Evolutionary conservation across 164 flowering plant genomes (phyloP).

Genomic region (Malania oleifera): DNA sequence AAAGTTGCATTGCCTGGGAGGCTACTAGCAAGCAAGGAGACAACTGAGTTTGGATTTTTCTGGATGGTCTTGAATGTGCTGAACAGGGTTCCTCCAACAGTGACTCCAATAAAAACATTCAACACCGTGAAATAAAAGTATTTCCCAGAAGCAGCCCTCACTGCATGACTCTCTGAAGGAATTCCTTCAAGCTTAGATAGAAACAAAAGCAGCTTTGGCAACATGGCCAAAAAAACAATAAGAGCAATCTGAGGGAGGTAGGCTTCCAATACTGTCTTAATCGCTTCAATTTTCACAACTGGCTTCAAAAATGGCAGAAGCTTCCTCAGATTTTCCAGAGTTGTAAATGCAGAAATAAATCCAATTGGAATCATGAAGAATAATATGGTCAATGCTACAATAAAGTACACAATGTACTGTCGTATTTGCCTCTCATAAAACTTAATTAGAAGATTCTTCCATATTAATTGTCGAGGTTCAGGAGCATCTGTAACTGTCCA

Average conservation of each 20-base stretch:
- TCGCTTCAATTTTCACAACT: slow-evolving; percentile 29
- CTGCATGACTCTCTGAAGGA: slow-evolving; percentile 66
- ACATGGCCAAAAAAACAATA: slow-evolving; percentile 66
- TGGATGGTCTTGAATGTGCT: slow-evolving; percentile 45
- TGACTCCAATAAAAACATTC: slow-evolving; percentile 91
- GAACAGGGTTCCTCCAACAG: slow-evolving; percentile 66
- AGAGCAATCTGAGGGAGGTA: slow-evolving; percentile 92
- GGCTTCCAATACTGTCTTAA: slow-evolving; percentile 81
- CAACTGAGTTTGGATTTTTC: slow-evolving; percentile 35
- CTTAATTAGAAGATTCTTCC: slow-evolving; percentile 63
- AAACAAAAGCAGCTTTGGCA: slow-evolving; percentile 73
- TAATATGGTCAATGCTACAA: slow-evolving; percentile 63
- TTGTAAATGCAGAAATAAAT: slow-evolving; percentile 79
- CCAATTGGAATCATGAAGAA: slow-evolving; percentile 89
- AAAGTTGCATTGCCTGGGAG: slow-evolving; percentile 84
- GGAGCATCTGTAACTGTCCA: slow-evolving; percentile 87
- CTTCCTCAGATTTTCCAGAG: slow-evolving; percentile 62
- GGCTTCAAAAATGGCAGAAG: slow-evolving; percentile 70
- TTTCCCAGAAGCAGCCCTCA: slow-evolving; percentile 90
- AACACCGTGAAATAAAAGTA: slow-evolving; percentile 81
- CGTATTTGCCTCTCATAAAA: slow-evolving; percentile 57
- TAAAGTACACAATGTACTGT: slow-evolving; percentile 49
- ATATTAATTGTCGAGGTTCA: slow-evolving; percentile 68
- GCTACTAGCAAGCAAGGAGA: slow-evolving; percentile 44
- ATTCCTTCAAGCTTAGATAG: slow-evolving; percentile 83